A percentile compares a stretch with the other conserved stretches of the same genome.
These are phyloP conservation scores for Rhododendron kiyosumense DNA, from an alignment of 148 eudicot genomes.

Conservation along the genomic window DNA sequence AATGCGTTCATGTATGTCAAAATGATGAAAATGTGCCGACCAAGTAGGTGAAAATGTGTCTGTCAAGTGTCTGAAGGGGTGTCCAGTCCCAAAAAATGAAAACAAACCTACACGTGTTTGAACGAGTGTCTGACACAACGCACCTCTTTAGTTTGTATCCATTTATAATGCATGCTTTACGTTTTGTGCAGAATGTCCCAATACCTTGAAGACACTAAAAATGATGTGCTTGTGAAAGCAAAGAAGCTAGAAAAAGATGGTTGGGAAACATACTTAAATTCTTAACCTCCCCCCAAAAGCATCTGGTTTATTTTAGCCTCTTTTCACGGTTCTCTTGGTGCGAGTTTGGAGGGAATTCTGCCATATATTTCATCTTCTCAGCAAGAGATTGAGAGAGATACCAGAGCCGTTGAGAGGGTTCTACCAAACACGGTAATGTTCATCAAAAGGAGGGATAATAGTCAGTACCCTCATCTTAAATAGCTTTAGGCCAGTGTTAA, in stretches of 20 bases:
- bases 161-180: not conserved
- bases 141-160: not conserved
- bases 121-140: not conserved
- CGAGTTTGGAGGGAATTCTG: not conserved
- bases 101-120: not conserved
- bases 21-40: not conserved
- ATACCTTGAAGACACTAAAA: conserved; percentile 1
- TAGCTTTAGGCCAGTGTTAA: not conserved
- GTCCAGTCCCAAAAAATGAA: not conserved
- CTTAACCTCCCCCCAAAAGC: not conserved
- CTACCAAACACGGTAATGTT: not conserved
- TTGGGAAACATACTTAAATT: not conserved
- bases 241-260: conserved; percentile 7
- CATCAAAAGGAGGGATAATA: not conserved
- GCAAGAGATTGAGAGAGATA: not conserved
- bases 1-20: not conserved
- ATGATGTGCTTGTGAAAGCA: conserved; percentile 5
- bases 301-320: not conserved
- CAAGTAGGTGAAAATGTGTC: not conserved
- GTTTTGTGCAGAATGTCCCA: conserved; percentile 1
- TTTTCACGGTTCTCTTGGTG: not conserved
- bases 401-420: not conserved
- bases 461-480: not conserved
- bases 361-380: not conserved
- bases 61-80: not conserved